Conservation (phyloP, 2,329 filamentous ascomycete species). For the Arthrobotrys pseudoclavata region DNA sequence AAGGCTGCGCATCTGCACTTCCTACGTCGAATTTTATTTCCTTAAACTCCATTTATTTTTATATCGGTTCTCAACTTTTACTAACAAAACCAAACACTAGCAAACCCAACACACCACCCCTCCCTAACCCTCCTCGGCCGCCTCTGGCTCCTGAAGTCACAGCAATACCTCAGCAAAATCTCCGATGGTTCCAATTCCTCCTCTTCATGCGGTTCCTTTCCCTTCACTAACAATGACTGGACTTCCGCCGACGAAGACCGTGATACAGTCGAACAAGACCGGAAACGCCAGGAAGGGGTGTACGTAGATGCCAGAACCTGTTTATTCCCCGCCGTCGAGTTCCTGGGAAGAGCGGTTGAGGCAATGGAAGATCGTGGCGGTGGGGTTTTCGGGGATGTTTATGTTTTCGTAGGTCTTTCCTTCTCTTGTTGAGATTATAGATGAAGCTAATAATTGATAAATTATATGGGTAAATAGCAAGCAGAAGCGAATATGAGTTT, state of each 20-base stretch:
- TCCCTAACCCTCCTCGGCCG: conserved; percentile 49
- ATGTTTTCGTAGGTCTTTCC: conserved; percentile 47
- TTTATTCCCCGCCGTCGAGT: conserved; percentile 56
- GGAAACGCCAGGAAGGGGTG: conserved; percentile 49
- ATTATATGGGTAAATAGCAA: conserved; percentile 30
- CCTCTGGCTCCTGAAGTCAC: conserved; percentile 50
- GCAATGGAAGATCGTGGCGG: conserved; percentile 21
- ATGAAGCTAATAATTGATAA: not conserved
- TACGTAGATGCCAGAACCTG: conserved; percentile 58
- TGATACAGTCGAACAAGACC: conserved; percentile 51
- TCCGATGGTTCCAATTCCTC: conserved; percentile 53
- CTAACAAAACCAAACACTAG: conserved; percentile 9
- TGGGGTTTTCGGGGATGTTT: conserved; percentile 31
- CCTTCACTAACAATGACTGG: conserved; percentile 57
- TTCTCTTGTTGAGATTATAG: not conserved
- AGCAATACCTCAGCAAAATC: conserved; percentile 52
- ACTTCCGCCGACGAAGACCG: conserved; percentile 56
- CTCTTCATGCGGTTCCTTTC: conserved; percentile 53
- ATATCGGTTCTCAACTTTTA: not conserved
- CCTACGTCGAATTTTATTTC: not conserved
- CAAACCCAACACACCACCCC: conserved; percentile 29
- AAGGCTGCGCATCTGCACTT: not conserved
- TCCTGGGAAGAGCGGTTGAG: conserved; percentile 35
- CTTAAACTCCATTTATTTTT: not conserved
- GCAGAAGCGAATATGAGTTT: conserved; percentile 58